Evolutionary conservation across 805 yeast species (phyloP).

Genomic region (Ogataea henricii): DNA sequence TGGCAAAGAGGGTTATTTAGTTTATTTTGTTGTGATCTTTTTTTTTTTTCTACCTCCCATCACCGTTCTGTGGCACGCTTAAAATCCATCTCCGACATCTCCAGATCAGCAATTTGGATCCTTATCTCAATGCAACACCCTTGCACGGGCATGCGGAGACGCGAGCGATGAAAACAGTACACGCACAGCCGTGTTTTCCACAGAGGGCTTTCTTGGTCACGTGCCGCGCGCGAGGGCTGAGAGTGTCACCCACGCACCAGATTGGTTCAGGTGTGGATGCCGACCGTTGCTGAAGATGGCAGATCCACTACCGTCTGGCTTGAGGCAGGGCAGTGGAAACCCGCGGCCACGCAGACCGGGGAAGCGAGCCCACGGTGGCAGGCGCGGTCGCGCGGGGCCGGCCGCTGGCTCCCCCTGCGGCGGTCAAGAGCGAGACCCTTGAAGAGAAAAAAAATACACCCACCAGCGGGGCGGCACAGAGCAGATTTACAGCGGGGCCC

Average conservation of each 20-base stretch:
- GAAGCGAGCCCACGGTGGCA: background rate
- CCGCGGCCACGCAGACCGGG: background rate
- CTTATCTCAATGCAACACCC: background rate
- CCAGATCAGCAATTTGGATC: conserved; percentile 1
- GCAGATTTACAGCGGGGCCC: too few species aligned
- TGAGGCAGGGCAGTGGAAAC: background rate
- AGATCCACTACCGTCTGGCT: background rate
- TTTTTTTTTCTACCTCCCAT: too few species aligned
- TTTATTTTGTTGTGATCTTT: background rate
- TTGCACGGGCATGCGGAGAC: background rate
- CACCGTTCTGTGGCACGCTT: conserved; percentile 1
- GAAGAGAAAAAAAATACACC: background rate
- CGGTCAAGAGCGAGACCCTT: too few species aligned
- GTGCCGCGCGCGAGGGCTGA: background rate
- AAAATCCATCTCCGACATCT: conserved; percentile 3
- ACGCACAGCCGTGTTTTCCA: background rate
- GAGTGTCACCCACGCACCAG: background rate
- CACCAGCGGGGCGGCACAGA: background rate
- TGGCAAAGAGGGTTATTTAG: too few species aligned
- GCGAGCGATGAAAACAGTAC: background rate
- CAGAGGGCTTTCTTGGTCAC: background rate
- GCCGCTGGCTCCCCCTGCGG: too few species aligned
- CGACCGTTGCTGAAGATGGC: background rate
- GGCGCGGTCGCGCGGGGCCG: too few species aligned
- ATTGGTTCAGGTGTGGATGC: background rate